Percentiles rank a stretch among this genome's conserved stretches.
phyloP scores from a whole-genome alignment of 129 eudicot species.

The Erigeron canadensis region DNA sequence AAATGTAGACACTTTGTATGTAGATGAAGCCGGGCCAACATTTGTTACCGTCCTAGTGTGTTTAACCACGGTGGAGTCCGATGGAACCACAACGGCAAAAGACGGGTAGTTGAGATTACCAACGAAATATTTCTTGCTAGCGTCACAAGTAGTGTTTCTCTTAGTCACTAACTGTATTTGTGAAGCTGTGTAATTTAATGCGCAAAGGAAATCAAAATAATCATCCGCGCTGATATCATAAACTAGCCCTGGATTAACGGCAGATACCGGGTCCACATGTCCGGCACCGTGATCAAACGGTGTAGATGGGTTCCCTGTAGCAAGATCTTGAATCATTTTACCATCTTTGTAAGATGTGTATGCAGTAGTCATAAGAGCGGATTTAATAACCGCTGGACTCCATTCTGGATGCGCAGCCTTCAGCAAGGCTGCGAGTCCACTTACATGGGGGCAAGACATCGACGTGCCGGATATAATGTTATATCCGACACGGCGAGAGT shows the following conservation, averaged over 20 bases:
- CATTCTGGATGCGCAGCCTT: slow-evolving; percentile 90
- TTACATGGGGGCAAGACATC: slow-evolving; percentile 97
- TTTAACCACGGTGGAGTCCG: slow-evolving; percentile 57
- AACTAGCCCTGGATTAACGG: slow-evolving; percentile 86
- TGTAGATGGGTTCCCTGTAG: slow-evolving; percentile 89
- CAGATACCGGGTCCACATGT: slow-evolving; percentile 90
- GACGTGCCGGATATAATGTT: slow-evolving; percentile 96
- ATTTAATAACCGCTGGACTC: slow-evolving; percentile 88
- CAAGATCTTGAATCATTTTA: slow-evolving; percentile 50
- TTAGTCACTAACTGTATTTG: slow-evolving; percentile 64
- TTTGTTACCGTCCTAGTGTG: slow-evolving; percentile 80
- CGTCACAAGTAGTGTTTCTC: slow-evolving; percentile 63
- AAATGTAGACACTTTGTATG: slow-evolving; percentile 60
- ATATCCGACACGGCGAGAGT: slow-evolving; percentile 66
- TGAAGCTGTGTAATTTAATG: slow-evolving; percentile 66
- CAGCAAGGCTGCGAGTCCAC: slow-evolving; percentile 86
- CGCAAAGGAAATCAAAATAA: slow-evolving; percentile 83
- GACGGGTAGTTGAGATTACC: slow-evolving; percentile 85
- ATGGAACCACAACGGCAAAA: slow-evolving; percentile 57
- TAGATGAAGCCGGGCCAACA: slow-evolving; percentile 62
- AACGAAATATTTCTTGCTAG: slow-evolving; percentile 48
- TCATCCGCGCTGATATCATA: slow-evolving; percentile 64
- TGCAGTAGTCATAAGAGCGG: slow-evolving; percentile 95
- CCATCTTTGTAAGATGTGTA: slow-evolving; percentile 72
- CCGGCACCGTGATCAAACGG: slow-evolving; percentile 96